Evolutionary conservation across 2,329 filamentous ascomycete species (phyloP).

Genomic region (Purpureocillium takamizusanense): DNA sequence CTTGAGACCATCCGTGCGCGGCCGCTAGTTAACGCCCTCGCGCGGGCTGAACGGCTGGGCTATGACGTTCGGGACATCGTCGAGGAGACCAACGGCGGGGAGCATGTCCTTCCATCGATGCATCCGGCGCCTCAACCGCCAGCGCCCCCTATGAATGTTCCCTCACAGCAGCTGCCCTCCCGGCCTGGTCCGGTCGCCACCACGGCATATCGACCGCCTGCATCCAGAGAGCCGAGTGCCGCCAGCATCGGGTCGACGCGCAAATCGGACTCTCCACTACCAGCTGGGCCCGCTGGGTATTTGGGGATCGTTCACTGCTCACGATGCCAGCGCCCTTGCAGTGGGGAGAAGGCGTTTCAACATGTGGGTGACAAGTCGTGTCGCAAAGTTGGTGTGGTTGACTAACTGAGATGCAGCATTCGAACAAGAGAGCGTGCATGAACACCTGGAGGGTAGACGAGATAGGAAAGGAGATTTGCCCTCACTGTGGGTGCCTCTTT

Average conservation of each 20-base stretch:
- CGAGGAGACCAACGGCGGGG: slow-evolving; percentile 25
- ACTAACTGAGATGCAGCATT: slow-evolving; percentile 17
- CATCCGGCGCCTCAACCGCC: slow-evolving; percentile 7
- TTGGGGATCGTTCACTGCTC: slow-evolving; percentile 14
- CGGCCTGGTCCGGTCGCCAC: not conserved
- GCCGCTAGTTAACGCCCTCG: slow-evolving; percentile 46
- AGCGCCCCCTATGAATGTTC: not conserved
- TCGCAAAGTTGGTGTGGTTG: not conserved
- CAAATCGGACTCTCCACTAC: not conserved
- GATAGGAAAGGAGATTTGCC: slow-evolving; percentile 27
- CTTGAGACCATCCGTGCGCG: slow-evolving; percentile 45
- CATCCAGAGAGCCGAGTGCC: no score
- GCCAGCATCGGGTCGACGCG: not conserved
- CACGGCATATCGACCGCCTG: no score
- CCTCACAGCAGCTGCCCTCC: not conserved
- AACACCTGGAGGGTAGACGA: slow-evolving; percentile 6
- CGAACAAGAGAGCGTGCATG: slow-evolving; percentile 16
- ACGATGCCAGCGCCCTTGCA: slow-evolving; percentile 25
- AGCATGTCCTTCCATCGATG: slow-evolving; percentile 27
- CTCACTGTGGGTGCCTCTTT: slow-evolving; percentile 36
- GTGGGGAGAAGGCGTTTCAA: slow-evolving; percentile 16
- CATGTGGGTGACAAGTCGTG: slow-evolving; percentile 17
- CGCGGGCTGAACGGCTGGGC: slow-evolving; percentile 46
- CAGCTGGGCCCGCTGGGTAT: not conserved
- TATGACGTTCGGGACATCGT: slow-evolving; percentile 43